phyloP scores from a whole-genome alignment of 306 rosid species.

The Dalbergia oliveri region DNA sequence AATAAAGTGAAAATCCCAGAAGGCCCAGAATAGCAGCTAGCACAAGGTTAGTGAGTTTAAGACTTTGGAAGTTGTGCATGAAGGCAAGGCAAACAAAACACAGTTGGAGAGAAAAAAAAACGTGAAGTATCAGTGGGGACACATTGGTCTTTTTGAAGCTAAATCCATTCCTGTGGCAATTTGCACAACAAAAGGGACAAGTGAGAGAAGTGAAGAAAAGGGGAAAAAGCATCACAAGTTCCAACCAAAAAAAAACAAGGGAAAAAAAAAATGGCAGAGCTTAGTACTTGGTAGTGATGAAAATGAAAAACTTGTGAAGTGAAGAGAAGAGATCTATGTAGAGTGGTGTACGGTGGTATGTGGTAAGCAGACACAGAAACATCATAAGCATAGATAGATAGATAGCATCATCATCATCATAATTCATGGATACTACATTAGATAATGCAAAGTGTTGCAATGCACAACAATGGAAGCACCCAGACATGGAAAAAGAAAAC shows the following conservation, averaged over 20 bases:
- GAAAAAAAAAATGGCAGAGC: neutral
- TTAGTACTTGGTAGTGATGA: too few species aligned
- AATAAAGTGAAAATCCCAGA: neutral
- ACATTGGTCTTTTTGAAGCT: neutral
- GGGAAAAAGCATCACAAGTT: neutral
- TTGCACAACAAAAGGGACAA: neutral
- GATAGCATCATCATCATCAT: too few species aligned
- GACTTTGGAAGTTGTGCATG: neutral
- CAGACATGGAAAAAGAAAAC: conserved; percentile 2
- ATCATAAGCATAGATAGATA: neutral
- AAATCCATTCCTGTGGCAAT: neutral
- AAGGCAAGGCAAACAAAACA: neutral
- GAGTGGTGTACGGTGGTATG: neutral
- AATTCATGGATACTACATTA: too few species aligned
- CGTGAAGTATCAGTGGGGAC: neutral
- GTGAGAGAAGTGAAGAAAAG: neutral
- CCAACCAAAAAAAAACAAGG: neutral
- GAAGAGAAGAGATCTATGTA: conserved; percentile 6
- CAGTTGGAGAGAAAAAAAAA: neutral
- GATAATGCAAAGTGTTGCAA: neutral
- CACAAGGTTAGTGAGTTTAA: neutral
- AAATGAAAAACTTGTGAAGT: neutral
- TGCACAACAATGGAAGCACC: neutral
- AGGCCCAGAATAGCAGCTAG: neutral
- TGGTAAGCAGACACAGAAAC: neutral